Evolutionary conservation across 2,329 filamentous ascomycete species (phyloP), one percentile per base, ranked within the genome.

Genomic region (Penicillium paneum): DNA sequence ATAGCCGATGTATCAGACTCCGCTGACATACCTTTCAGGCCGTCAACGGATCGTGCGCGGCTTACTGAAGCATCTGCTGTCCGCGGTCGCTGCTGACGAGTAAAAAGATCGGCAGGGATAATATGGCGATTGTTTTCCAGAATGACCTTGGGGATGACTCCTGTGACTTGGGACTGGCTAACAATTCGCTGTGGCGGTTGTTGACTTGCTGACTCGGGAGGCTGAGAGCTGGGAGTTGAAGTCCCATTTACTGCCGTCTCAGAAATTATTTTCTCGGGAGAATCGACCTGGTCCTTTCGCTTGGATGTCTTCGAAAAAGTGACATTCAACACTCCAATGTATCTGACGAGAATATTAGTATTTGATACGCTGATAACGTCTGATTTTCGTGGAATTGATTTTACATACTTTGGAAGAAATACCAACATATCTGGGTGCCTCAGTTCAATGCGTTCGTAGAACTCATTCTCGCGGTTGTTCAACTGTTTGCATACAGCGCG

Each of bases 391-490:
- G 11, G 31, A 3, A 11, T 21, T 12, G 10, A 47, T 8, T 19
- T 17, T 55, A 89, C 86, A 36, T 68, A 78, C 74, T 92, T 91
- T 61, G 94, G 94, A 60, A 99, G 80, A 70, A 97, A 99, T 39
- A 89, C 85, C 56, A 99, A 78, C 66, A 99, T 81, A 69, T 96
- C 89, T 60, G 91, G 90, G 73, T 99, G 93, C 63, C 90, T 85
- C 67, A 85, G 86, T 77, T 99, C 94, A 66, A 97, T 90, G 51
- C 88, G 94, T 75, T 99, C 94, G 73, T 99, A 99, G 71, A 99
- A 99, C 75, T 96, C 91, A 74, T 99, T 99, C 71, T 99, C 94
- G 67, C 93, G 84, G 71, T 96, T 99, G 73, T 96, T 99, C 68
- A 99, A 83, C 75, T 97, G 91, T 75, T 99, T 99, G 80, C 94